Evolutionary conservation across 139 green algal species (phyloP).

Genomic region (Raphidocelis subcapitata): DNA sequence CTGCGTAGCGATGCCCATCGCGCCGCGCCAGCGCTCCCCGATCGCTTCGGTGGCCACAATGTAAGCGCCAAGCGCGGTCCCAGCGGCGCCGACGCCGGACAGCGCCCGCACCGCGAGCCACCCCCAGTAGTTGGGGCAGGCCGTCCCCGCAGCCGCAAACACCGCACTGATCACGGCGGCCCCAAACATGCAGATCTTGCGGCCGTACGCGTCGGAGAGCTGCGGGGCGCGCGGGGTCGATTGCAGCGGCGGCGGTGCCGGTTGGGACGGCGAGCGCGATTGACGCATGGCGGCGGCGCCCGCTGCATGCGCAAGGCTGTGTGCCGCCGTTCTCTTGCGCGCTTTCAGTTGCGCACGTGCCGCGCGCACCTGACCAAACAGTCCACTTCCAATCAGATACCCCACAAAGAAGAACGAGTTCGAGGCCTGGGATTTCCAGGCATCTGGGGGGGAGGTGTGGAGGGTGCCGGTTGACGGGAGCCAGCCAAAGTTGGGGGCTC

Average conservation of each 20-base stretch:
- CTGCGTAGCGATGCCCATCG: neutral
- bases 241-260: too few species aligned
- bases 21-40: conserved; percentile 49
- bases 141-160: conserved; percentile 10
- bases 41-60: conserved; percentile 50
- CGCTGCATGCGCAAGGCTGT: too few species aligned
- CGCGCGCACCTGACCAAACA: conserved; percentile 31
- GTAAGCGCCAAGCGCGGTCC: conserved; percentile 48
- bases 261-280: too few species aligned
- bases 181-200: conserved; percentile 27
- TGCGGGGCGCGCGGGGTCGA: too few species aligned
- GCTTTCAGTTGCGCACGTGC: too few species aligned
- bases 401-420: conserved; percentile 63
- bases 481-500: too few species aligned
- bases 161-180: conserved; percentile 1
- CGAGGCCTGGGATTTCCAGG: conserved; percentile 46
- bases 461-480: too few species aligned
- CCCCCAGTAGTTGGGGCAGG: conserved; percentile 37
- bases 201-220: conserved; percentile 33
- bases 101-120: conserved; percentile 50
- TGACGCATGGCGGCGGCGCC: too few species aligned
- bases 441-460: neutral
- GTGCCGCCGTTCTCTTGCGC: too few species aligned
- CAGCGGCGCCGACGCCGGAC: conserved; percentile 44
- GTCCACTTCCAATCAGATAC: conserved; percentile 48